Evolutionary conservation across 108 stramenopile species (phyloP), one percentile per base, ranked within the genome.

Genomic region (Fragilariopsis cylindrus): DNA sequence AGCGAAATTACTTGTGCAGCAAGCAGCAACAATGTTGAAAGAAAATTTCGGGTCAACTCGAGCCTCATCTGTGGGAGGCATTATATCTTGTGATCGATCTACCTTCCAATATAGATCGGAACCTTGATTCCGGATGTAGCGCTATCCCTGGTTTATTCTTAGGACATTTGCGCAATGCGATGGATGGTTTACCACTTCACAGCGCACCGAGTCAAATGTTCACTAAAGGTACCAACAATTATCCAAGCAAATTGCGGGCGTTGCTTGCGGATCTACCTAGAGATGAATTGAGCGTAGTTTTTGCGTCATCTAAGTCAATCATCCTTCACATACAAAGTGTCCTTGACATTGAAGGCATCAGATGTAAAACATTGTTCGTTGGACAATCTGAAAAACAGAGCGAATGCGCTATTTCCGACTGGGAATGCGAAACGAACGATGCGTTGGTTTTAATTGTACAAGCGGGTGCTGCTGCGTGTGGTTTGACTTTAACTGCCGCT

Each of bases 401-500:
- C 42, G 76, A 80, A 49, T 7, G 39, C 5, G 81, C 83, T 5
- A 69, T 87, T 42, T 19, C 58, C 11, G 64, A 71, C 8, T 88
- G 87, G 87, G 56, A 70, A 16, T 5, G 16, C 16, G 5, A 57
- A 7, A 41, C 42, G n/a, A 45, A 41, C 11, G 47, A 49, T 7
- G 65, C 47, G 0, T 73, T 49, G 7, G 80, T 81, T 4, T 58
- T 88, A 12, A 49, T 88, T 40, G 75, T 88, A 40, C 87, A 88
- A 70, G 80, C 82, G 50, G 87, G 87, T 8, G 87, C 84, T 8
- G 87, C 87, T 7, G 84, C 87, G 11, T 65, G 73, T 64, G 92
- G 92, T 7, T 75, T 93, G 19, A 93, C 89, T 12, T 60, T 93
- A 42, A 89, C 88, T 9, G 77, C 66, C 0, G 89, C 92, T 6